These are phyloP conservation scores for Elymus sibiricus DNA, from an alignment of 176 grass and related monocot genomes.

Conservation along the genomic window DNA sequence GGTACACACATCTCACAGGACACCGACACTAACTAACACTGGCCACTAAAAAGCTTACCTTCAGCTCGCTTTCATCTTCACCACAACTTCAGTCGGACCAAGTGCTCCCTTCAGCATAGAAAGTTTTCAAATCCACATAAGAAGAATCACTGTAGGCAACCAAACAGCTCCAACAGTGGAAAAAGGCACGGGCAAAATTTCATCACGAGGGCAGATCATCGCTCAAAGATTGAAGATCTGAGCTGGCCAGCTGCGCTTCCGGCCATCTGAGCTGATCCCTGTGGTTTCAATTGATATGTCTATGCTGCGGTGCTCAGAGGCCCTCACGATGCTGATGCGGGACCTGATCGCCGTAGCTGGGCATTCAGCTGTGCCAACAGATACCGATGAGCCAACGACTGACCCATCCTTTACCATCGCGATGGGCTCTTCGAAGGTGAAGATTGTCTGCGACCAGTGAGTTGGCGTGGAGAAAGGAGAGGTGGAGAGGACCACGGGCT, in stretches of 20 bases:
- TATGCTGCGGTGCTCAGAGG: conserved; percentile 69
- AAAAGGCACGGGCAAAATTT: not conserved
- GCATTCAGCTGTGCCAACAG: conserved; percentile 54
- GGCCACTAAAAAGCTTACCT: not conserved
- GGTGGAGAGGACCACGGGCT: conserved; percentile 60
- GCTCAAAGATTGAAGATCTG: conserved; percentile 86
- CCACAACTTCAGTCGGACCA: not conserved
- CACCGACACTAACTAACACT: not conserved
- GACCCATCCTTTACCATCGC: conserved; percentile 40
- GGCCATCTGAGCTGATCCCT: conserved; percentile 44
- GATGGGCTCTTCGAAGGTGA: conserved; percentile 82
- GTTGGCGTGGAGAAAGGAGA: conserved; percentile 75
- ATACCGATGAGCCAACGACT: conserved; percentile 1
- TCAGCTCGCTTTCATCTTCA: not conserved
- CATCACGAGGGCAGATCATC: not conserved
- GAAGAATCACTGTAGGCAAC: not conserved
- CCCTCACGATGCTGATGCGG: conserved; percentile 79
- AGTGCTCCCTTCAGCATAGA: not conserved
- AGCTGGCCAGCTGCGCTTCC: conserved; percentile 56
- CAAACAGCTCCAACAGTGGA: not conserved
- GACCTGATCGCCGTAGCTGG: conserved; percentile 46
- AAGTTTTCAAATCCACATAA: not conserved
- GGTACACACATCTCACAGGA: not conserved
- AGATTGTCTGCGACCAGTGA: conserved; percentile 84
- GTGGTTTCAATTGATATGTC: conserved; percentile 64